A percentile compares a stretch with the other conserved stretches of the same genome.
Evolutionary conservation across 2,329 filamentous ascomycete genomes (phyloP).

Genomic region (Purpureocillium takamizusanense): DNA sequence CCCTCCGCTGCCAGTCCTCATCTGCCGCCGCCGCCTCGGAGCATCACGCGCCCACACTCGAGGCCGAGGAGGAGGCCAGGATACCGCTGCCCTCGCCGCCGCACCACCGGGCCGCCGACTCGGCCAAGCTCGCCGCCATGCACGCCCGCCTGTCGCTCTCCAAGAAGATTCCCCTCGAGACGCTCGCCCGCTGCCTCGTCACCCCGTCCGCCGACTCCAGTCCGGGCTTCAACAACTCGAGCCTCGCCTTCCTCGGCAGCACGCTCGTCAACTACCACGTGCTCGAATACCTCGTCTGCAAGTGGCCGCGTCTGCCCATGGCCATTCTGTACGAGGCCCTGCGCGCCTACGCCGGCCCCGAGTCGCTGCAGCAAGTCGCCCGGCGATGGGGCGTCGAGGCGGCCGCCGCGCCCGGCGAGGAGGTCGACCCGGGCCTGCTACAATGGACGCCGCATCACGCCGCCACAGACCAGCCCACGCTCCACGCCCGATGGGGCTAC

Average conservation of each 20-base stretch:
- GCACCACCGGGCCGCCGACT: slow-evolving; percentile 55
- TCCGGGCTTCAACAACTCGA: slow-evolving; percentile 78
- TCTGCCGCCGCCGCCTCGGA: slow-evolving; percentile 14
- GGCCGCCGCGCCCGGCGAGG: slow-evolving; percentile 77
- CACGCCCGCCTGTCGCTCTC: slow-evolving; percentile 83
- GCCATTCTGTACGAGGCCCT: slow-evolving; percentile 78
- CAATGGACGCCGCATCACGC: slow-evolving; percentile 73
- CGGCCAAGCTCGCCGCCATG: slow-evolving; percentile 84
- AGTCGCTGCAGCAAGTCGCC: slow-evolving; percentile 64
- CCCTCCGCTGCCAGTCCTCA: slow-evolving; percentile 24
- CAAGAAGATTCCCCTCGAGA: slow-evolving; percentile 72
- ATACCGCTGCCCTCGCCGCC: slow-evolving; percentile 59
- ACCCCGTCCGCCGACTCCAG: slow-evolving; percentile 76
- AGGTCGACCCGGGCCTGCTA: slow-evolving; percentile 85
- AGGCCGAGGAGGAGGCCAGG: slow-evolving; percentile 11
- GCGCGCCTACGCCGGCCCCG: slow-evolving; percentile 71
- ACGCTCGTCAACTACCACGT: slow-evolving; percentile 84
- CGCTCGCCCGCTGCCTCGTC: slow-evolving; percentile 76
- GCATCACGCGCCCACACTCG: slow-evolving; percentile 10
- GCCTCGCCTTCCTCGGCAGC: slow-evolving; percentile 71
- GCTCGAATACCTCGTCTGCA: slow-evolving; percentile 78
- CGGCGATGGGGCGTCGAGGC: slow-evolving; percentile 86
- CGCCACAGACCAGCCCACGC: slow-evolving; percentile 30
- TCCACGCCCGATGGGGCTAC: slow-evolving; percentile 41
- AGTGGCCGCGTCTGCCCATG: slow-evolving; percentile 86